Base-by-base conservation (phyloP, 495 filamentous ascomycete species). In the Oidiodendron maius region DNA sequence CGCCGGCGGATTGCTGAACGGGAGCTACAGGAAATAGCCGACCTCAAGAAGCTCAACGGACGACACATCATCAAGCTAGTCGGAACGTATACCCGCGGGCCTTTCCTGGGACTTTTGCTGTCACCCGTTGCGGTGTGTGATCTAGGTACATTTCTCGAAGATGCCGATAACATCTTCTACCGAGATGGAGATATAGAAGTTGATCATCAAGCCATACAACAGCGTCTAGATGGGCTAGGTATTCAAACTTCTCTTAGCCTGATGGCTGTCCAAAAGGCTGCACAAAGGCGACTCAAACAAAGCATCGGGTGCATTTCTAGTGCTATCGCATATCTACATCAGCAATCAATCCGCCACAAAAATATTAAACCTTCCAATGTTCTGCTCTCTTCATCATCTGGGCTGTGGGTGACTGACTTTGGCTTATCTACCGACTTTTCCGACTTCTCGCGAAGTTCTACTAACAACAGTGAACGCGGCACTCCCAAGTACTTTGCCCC, bases 331-430 rank as follows among this genome's bases (percentile, higher is more conserved):
- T 69, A 63, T 53, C 51, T 72, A n/a, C 69, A 72, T 53, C 42
- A 44, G 5, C 43, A 58, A 38, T 10, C 9, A 8, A 51, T 71
- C 20, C 55, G 59, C 18, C 69, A 71, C 44, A 61, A 58, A 42
- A 69, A 72, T 49, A 66, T 72, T 47, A 72, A 72, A 49, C 69
- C 69, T 3, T 43, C 52, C 26, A 70, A 72, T 35, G 63, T 72
- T 16, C 58, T 71, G 51, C 71, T 18, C 53, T 61, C 16, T 48
- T 32, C 28, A n/a, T 32, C 28, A 32, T 32, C 28, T 32, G 28
- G 28, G 8, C 28, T 32, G 28, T 32, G 28, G 28, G 28, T 71
- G n/a, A 52, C 69, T 9, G 69, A 72, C 46, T 72, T 72, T 18
- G 37, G 37, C 17, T 13, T 16, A 40, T 40, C 37, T 8, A 40